Evolutionary conservation across 768 basidiomycete genomes (phyloP).

Genomic region (Naganishia vaughanmartiniae): DNA sequence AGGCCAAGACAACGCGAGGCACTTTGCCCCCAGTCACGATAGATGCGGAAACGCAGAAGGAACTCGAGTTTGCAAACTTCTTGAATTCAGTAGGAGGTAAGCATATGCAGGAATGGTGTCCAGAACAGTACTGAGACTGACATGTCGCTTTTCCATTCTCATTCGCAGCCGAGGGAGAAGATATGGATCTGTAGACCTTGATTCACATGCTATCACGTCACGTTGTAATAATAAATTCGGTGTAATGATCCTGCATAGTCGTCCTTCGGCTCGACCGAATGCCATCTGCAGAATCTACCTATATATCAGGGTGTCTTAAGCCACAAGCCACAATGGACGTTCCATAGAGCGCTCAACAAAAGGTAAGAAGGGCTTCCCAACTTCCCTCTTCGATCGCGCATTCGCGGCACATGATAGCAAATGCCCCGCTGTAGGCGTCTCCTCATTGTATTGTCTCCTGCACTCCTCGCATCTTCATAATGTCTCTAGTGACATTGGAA

Average conservation of each 20-base stretch:
- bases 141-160: neutral
- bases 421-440: no score
- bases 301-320: no score
- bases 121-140: neutral
- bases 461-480: neutral
- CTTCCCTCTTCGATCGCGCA: no score
- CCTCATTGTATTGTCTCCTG: no score
- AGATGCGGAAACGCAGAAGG: constrained; percentile 46
- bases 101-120: constrained; percentile 9
- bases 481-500: no score
- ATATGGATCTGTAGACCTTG: constrained; percentile 29
- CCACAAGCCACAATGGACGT: no score
- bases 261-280: no score
- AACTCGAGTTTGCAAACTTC: constrained; percentile 46
- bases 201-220: neutral
- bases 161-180: constrained; percentile 17
- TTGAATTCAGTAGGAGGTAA: constrained; percentile 46
- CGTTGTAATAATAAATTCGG: neutral
- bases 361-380: no score
- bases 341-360: no score
- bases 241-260: neutral
- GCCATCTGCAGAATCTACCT: no score
- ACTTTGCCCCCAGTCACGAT: constrained; percentile 34
- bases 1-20: constrained; percentile 36
- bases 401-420: no score